Conservation (phyloP, 768 basidiomycete species). For the Tricholoma terreum region DNA sequence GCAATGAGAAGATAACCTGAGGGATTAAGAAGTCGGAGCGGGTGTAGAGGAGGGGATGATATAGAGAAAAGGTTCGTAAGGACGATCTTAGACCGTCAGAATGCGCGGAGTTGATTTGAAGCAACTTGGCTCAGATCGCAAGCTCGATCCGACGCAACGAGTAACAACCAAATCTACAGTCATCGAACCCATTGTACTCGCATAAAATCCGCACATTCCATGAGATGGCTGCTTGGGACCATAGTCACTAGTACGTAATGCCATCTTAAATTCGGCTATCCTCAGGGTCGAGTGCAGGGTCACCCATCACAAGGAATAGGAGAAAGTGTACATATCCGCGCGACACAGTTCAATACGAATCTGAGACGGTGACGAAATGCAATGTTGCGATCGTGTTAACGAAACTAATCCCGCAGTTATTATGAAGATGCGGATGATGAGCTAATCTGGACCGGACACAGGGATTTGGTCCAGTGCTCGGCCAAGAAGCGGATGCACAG, state of each 20-base stretch:
- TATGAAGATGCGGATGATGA: neutral
- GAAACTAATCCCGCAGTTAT: neutral
- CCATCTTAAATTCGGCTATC: neutral
- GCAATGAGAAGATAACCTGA: too few species aligned
- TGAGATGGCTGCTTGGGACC: neutral
- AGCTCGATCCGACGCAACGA: too few species aligned
- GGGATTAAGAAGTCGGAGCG: neutral
- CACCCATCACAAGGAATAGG: neutral
- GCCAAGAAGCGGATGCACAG: neutral
- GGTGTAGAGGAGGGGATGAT: constrained; percentile 1
- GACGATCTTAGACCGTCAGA: constrained; percentile 1
- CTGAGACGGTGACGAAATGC: neutral
- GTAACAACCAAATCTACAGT: neutral
- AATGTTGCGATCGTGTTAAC: neutral
- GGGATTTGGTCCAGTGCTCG: neutral
- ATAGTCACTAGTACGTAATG: neutral
- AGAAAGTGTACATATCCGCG: neutral
- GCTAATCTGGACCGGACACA: neutral
- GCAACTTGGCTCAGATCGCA: neutral
- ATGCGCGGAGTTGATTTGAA: neutral
- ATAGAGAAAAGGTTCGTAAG: neutral
- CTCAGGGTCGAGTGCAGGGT: neutral
- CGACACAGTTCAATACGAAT: neutral
- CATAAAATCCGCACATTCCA: too few species aligned
- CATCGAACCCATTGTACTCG: too few species aligned